These are phyloP conservation scores for Alternaria dauci DNA, from an alignment of 2,329 filamentous ascomycete species.

Conservation along the genomic window DNA sequence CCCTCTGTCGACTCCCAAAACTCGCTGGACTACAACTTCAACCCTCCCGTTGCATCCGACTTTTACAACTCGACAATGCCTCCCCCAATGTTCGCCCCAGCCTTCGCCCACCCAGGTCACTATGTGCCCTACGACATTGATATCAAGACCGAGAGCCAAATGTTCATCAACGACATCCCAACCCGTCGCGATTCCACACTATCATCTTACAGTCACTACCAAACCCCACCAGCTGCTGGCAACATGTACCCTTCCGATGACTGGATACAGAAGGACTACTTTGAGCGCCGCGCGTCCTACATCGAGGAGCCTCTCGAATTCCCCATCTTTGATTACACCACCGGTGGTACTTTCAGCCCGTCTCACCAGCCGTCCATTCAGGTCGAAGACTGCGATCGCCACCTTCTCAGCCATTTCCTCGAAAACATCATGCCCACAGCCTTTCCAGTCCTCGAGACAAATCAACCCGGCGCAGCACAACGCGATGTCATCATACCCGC, in stretches of 20 bases:
- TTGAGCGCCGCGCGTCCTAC: conserved; percentile 73
- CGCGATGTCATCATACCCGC: conserved; percentile 86
- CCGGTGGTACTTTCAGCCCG: conserved; percentile 68
- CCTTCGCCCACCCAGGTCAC: conserved; percentile 63
- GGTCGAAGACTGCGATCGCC: conserved; percentile 86
- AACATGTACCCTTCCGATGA: conserved; percentile 72
- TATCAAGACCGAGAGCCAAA: conserved; percentile 93
- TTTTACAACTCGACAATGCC: conserved; percentile 69
- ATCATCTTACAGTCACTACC: conserved; percentile 92
- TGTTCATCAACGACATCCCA: conserved; percentile 90
- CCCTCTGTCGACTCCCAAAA: conserved; percentile 83
- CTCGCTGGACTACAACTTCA: conserved; percentile 71
- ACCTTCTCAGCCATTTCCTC: conserved; percentile 89
- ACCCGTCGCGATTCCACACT: conserved; percentile 85
- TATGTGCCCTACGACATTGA: conserved; percentile 90
- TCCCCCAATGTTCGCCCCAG: conserved; percentile 54
- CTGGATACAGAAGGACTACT: conserved; percentile 77
- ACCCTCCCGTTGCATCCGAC: conserved; percentile 65
- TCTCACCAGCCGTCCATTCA: conserved; percentile 77
- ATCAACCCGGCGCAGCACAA: conserved; percentile 82
- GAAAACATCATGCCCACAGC: conserved; percentile 85
- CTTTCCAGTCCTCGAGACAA: conserved; percentile 90
- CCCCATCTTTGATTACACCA: conserved; percentile 83
- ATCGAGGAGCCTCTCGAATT: conserved; percentile 66
- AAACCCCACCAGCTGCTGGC: conserved; percentile 76